Evolutionary conservation across 208 protist genomes (phyloP), one percentile per base, ranked within the genome.

Genomic region (Leishmania mexicana): DNA sequence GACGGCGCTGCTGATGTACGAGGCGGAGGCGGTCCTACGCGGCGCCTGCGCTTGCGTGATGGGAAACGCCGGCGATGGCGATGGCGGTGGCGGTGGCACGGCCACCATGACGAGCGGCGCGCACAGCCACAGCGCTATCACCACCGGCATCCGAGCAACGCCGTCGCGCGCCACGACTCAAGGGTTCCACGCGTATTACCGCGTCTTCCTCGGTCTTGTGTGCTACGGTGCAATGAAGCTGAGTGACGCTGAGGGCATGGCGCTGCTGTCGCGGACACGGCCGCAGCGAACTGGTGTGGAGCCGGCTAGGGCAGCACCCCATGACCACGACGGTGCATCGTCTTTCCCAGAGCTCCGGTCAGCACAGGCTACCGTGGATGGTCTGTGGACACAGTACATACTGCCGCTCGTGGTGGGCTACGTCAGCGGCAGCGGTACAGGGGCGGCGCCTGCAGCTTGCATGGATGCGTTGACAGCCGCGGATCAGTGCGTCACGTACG

Each of bases 341-440:
- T 7, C 42, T 24, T 57, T 42, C 2, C 31, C 72, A 19, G 72
- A 45, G 31, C 31, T 60, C 6, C 31, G 72, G 11, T 17, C 45
- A n/a, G 71, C 47, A 49, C 70, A 72, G 15, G 58, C 57, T 0
- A 38, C 47, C 3, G 76, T 64, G 15, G 42, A 73, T 1, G 1
- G 24, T 13, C 28, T 80, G 17, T 87, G 84, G 80, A 24, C 51
- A 42, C 42, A n/a, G 73, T 76, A 67, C 49, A 28, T 87, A 3
- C 58, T 84, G 58, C 79, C 80, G 19, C 47, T 84, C 31, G n/a
- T 78, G 71, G 81, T 77, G 10, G 47, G 81, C 31, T 84, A 80
- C 81, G 13, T 49, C 13, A 60, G 42, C 53, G 64, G 40, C 51
- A 60, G 42, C 54, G 64, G 40, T 42, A 21, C 67, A 21, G 49